These are phyloP conservation scores for Suillus brevipes DNA, from an alignment of 768 basidiomycete genomes.

Conservation along the genomic window DNA sequence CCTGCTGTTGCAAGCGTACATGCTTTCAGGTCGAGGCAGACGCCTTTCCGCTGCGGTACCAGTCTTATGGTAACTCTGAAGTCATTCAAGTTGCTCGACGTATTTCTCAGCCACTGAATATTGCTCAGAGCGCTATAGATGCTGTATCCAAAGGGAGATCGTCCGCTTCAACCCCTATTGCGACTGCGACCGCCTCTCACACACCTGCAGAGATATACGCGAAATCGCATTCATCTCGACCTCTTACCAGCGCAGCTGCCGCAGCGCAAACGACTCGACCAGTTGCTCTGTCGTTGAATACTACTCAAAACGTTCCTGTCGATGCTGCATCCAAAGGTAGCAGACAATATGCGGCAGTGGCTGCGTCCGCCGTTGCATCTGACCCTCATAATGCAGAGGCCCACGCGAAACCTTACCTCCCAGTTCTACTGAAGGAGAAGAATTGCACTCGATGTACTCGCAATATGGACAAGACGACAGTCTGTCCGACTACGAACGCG, in stretches of 20 bases:
- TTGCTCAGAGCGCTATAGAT: constrained; percentile 1
- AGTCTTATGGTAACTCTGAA: too few relatives aligned
- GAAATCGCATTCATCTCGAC: constrained; percentile 21
- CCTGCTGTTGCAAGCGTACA: constrained; percentile 9
- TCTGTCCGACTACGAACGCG: constrained; percentile 42
- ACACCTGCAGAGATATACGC: constrained; percentile 15
- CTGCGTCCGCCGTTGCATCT: constrained; percentile 1
- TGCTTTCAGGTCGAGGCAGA: not conserved
- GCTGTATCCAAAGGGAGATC: not conserved
- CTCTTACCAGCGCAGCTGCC: constrained; percentile 9
- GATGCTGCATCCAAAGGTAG: not conserved
- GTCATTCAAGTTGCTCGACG: not conserved
- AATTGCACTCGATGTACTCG: constrained; percentile 70
- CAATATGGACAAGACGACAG: constrained; percentile 49
- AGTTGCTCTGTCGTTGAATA: not conserved
- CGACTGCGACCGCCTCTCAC: not conserved
- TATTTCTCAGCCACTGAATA: not conserved
- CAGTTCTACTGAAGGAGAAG: constrained; percentile 62
- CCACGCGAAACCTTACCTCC: constrained; percentile 49
- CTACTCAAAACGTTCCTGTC: not conserved
- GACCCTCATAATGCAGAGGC: constrained; percentile 16
- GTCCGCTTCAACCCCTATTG: not conserved
- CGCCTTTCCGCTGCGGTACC: constrained; percentile 1
- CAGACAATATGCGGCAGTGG: not conserved
- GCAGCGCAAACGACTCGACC: constrained; percentile 4